Evolutionary conservation across 2,329 filamentous ascomycete species (phyloP), one percentile per base, ranked within the genome.

Genomic region (Ceratocystis cubensis): DNA sequence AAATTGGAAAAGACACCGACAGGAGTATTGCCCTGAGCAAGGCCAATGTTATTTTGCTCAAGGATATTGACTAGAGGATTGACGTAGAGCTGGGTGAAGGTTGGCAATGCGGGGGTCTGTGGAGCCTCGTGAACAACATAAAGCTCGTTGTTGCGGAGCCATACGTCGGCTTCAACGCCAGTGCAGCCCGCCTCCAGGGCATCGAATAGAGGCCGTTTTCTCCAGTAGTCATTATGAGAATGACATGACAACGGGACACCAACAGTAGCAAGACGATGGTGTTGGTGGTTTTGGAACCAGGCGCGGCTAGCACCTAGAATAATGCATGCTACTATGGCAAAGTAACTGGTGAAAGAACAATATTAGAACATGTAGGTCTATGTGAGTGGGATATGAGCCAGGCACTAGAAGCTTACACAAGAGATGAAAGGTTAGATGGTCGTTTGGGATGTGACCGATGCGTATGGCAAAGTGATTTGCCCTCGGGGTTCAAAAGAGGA

Each of bases 161-260:
- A 90, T 25, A 90, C 81, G 71, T 90, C 88, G 1, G 85, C 86
- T 74, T 90, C 87, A 2, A 88, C 78, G 8, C 84, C 81, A 5
- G 82, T 81, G 70, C 84, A 87, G 5, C 84, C 83, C 4, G 80
- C 79, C 6, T 76, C 73, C 1, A 87, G 73, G 25, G 87, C 87
- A 10, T 83, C 83, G 70, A 82, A 85, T 2, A 90, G 77, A 0
- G 87, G 86, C 0, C 82, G 77, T 20, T 77, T 77, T 62, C 84
- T 81, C 83, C 84, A 87, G 73, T 89, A 89, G 73, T 89, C 86
- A 70, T 89, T 88, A 72, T 89, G 86, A 1, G 83, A 86, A 72
- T 88, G 85, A 69, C 84, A 86, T 1, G 77, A 76, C 37, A 85
- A 79, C 1, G 84, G 83, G 1, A 76, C 72, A 20, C 46, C 59